Base-by-base conservation (phyloP, 1,284 basidiomycete genomes). In the Trametes hirsuta region DNA sequence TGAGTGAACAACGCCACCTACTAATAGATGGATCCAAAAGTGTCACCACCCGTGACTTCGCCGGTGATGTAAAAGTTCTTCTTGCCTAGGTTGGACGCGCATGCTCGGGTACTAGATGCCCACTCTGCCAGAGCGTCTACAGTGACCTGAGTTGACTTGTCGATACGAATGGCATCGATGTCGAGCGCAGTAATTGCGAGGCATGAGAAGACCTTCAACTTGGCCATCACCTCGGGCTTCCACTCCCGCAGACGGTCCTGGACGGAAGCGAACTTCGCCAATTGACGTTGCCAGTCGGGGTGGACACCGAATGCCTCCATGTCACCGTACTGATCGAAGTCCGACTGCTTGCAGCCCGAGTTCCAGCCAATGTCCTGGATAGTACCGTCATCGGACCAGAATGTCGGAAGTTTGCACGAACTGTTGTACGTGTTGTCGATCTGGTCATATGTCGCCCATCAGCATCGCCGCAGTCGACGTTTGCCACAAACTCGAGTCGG, bases 261-360 rank as follows among this genome's bases (percentile, higher is more conserved):
- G 4, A 96, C 94, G 57, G 93, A 95, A 41, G 94, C 93, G 75
- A 96, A 96, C 74, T 97, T 97, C 67, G 93, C 86, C 30, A 97
- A 78, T 74, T 97, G 92, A 84, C 94, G 94, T 71, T 96, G 84
- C 91, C 91, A 95, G 74, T 93, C 90, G n/a, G 90, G 89, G 70
- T 92, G 93, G 39, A 96, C 93, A 88, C 94, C 94, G 73, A 97
- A 97, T 62, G 94, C 94, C 74, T 96, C 94, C 84, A 94, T 92
- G 76, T 97, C 94, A 64, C 94, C 94, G 68, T 91, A 97, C 64
- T 95, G 93, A 75, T 97, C 94, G 68, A 96, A 95, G 64, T 95
- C 92, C 30, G 90, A 93, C 30, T 78, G 75, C 66, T 87, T 80
- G 73, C 94, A 97, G 24, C 94, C 93, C 41, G 82, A 79, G 30